These are phyloP conservation scores for Athelia sp. DNA, from an alignment of 1,284 basidiomycete genomes.

Conservation along the genomic window DNA sequence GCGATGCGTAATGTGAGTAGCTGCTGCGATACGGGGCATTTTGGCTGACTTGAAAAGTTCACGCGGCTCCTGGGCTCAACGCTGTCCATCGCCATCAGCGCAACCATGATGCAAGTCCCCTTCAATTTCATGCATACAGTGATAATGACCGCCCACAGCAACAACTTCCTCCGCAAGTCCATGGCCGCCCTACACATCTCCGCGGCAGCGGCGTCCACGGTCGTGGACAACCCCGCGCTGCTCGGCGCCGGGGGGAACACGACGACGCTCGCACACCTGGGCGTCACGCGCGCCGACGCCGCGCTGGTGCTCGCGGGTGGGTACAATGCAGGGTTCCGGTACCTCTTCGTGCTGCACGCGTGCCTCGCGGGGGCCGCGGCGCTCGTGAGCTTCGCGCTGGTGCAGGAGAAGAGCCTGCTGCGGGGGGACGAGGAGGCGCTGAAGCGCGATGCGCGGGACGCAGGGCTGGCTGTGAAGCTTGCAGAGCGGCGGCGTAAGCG, in stretches of 20 bases:
- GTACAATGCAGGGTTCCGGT: constrained; percentile 52
- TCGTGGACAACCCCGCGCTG: constrained; percentile 46
- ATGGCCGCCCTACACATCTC: constrained; percentile 34
- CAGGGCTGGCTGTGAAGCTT: no score
- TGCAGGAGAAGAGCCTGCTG: constrained; percentile 52
- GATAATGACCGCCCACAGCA: constrained; percentile 29
- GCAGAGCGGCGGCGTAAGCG: no score
- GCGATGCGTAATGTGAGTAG: constrained; percentile 55
- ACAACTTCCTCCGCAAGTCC: constrained; percentile 44
- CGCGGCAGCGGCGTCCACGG: constrained; percentile 26
- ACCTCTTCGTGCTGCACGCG: constrained; percentile 56
- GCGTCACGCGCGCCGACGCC: constrained; percentile 33
- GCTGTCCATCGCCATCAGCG: constrained; percentile 54
- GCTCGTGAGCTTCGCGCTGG: constrained; percentile 49
- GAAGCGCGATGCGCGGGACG: constrained; percentile 9
- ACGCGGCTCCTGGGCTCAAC: constrained; percentile 62
- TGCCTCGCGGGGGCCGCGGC: constrained; percentile 40
- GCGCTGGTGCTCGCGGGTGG: constrained; percentile 40
- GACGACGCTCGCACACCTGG: constrained; percentile 22
- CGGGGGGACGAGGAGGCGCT: constrained; percentile 49
- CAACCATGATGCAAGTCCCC: constrained; percentile 44
- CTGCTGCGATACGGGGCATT: neutral
- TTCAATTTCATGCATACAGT: neutral
- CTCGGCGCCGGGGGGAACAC: constrained; percentile 24
- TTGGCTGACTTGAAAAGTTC: no score